Evolutionary conservation across 768 basidiomycete species (phyloP).

Genomic region (Strobilomyces confusus): DNA sequence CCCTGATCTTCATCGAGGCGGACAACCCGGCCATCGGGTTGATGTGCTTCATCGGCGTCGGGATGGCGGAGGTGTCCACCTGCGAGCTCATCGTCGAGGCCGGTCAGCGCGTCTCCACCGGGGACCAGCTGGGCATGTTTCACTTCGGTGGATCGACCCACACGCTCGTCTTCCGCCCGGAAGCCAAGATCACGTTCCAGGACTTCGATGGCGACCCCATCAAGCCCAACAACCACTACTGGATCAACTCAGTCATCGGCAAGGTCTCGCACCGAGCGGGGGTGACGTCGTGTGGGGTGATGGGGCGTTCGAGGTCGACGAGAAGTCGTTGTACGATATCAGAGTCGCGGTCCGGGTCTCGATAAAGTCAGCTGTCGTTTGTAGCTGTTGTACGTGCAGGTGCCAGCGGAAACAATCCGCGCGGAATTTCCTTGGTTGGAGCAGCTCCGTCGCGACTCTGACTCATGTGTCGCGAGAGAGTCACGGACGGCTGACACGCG

Average conservation of each 20-base stretch:
- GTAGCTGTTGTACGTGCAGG: neutral
- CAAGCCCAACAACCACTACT: neutral
- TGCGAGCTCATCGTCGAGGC: neutral
- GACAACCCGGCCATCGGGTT: conserved; percentile 36
- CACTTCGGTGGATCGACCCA: conserved; percentile 60
- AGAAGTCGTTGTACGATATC: neutral
- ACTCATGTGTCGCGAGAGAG: no score
- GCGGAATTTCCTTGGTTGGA: no score
- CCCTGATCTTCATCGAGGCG: conserved; percentile 48
- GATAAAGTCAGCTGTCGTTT: neutral
- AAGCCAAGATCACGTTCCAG: neutral
- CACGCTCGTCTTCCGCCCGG: conserved; percentile 26
- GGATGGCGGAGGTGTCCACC: conserved; percentile 57
- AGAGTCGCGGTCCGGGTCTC: neutral
- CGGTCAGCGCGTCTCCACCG: neutral
- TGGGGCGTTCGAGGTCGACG: neutral
- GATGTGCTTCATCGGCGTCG: conserved; percentile 51
- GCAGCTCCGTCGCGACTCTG: neutral
- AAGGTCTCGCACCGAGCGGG: no score
- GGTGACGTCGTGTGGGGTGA: no score
- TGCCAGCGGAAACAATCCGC: no score
- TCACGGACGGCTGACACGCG: no score
- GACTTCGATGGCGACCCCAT: neutral
- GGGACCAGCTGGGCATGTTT: conserved; percentile 44
- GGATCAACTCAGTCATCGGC: neutral